phyloP scores from a whole-genome alignment of 495 filamentous ascomycete species.

The Penicillium maclennaniae region DNA sequence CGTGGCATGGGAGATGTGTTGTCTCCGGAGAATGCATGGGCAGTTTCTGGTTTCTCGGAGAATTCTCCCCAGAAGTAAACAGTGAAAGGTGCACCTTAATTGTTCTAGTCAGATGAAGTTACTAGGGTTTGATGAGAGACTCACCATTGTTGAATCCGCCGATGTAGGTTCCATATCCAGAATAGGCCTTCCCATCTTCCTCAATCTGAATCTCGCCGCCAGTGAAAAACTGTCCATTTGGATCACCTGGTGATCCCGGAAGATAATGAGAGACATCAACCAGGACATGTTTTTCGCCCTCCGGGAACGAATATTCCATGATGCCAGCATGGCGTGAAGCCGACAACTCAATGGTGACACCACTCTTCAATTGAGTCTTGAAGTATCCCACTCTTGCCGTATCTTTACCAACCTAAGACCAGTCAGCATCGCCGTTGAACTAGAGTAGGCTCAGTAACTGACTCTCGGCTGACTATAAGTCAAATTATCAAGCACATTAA shows the following conservation, averaged over 20 bases:
- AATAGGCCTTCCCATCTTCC: constrained; percentile 45
- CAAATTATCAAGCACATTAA: constrained; percentile 39
- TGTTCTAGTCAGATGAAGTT: constrained; percentile 14
- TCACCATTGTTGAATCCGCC: constrained; percentile 56
- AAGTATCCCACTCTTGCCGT: constrained; percentile 56
- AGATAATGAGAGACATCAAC: constrained; percentile 63
- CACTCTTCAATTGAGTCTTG: constrained; percentile 51
- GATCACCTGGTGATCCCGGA: constrained; percentile 52
- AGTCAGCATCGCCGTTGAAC: not conserved
- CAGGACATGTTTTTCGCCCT: constrained; percentile 46
- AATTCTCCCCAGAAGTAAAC: constrained; percentile 67
- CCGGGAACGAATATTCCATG: constrained; percentile 56
- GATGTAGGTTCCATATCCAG: constrained; percentile 59
- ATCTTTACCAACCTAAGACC: constrained; percentile 41
- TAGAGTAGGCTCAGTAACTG: constrained; percentile 7
- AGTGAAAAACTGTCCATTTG: constrained; percentile 57
- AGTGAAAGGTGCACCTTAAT: constrained; percentile 54
- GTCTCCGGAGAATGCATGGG: constrained; percentile 51
- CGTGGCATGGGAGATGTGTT: constrained; percentile 37
- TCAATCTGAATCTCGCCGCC: constrained; percentile 55
- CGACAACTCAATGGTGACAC: constrained; percentile 54
- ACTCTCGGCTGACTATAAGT: constrained; percentile 40
- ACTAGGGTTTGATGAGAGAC: constrained; percentile 1
- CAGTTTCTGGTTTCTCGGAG: constrained; percentile 32
- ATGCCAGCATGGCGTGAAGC: constrained; percentile 59